A percentile compares a stretch with the other conserved stretches of the same genome.
Conservation (phyloP, 2,329 filamentous ascomycete species). For the Colletotrichum tanaceti region DNA sequence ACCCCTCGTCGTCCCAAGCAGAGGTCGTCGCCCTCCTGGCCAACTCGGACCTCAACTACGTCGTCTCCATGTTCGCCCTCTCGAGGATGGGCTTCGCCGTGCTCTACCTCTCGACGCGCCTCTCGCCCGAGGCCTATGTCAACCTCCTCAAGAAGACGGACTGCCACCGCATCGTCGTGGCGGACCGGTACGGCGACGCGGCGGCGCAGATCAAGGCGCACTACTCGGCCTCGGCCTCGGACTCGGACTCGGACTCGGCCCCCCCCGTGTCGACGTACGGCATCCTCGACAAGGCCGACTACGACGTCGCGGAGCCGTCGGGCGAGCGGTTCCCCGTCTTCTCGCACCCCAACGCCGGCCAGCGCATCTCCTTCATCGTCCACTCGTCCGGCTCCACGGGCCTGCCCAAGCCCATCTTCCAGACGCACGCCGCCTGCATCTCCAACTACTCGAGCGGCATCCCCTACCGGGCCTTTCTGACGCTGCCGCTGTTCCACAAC, state of each 20-base stretch:
- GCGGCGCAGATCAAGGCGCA: slow-evolving; percentile 44
- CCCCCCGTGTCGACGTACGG: slow-evolving; percentile 43
- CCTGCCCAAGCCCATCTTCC: slow-evolving; percentile 71
- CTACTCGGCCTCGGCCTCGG: too few species aligned
- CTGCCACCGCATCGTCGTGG: slow-evolving; percentile 45
- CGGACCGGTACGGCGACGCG: slow-evolving; percentile 48
- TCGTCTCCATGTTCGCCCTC: slow-evolving; percentile 65
- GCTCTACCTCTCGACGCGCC: slow-evolving; percentile 51
- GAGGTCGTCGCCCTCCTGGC: slow-evolving; percentile 63
- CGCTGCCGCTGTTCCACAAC: slow-evolving; percentile 69
- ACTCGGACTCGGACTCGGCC: too few species aligned
- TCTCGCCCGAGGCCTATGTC: slow-evolving; percentile 53
- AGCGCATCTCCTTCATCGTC: slow-evolving; percentile 20
- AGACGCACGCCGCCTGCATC: slow-evolving; percentile 64
- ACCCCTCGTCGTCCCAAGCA: slow-evolving; percentile 42
- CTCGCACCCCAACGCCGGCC: not conserved
- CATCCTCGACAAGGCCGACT: slow-evolving; percentile 37
- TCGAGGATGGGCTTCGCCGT: slow-evolving; percentile 65
- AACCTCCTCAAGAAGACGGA: slow-evolving; percentile 57
- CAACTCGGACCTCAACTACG: slow-evolving; percentile 64
- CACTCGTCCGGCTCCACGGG: slow-evolving; percentile 64
- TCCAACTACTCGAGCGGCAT: slow-evolving; percentile 57
- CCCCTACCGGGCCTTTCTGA: slow-evolving; percentile 62
- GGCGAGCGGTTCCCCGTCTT: slow-evolving; percentile 40
- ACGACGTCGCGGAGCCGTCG: slow-evolving; percentile 28